Percentiles rank a stretch among this genome's conserved stretches.
phyloP scores from a whole-genome alignment of 331 rosid species.

The Dryas integrifolia region DNA sequence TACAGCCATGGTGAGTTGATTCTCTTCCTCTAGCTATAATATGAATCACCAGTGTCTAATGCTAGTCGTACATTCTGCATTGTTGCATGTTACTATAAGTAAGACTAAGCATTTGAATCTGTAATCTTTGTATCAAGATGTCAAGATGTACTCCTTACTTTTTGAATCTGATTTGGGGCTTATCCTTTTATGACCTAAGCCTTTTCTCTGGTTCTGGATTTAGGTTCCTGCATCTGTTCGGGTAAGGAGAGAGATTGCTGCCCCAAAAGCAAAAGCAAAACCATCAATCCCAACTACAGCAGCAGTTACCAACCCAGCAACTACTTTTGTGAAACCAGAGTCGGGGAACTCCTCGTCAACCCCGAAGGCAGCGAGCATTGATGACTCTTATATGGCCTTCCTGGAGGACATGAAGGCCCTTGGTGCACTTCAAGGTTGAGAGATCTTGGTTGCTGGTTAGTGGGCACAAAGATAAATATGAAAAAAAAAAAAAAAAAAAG shows the following conservation, averaged over 20 bases:
- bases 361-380: constrained; percentile 67
- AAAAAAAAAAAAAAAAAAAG: not conserved
- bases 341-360: constrained; percentile 53
- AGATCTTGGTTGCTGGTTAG: not conserved
- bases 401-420: constrained; percentile 89
- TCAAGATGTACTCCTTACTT: not conserved
- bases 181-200: constrained; percentile 12
- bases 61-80: not conserved
- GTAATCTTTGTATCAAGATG: not conserved
- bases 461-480: not conserved
- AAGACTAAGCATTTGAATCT: not conserved
- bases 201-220: constrained; percentile 25
- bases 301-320: constrained; percentile 35
- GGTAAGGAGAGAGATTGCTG: constrained; percentile 75
- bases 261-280: constrained; percentile 65
- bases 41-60: not conserved
- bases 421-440: constrained; percentile 80
- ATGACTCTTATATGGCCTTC: constrained; percentile 77
- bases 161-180: not conserved
- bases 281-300: constrained; percentile 42
- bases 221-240: constrained; percentile 93
- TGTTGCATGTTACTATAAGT: constrained; percentile 1
- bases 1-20: constrained; percentile 80
- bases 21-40: constrained; percentile 2
- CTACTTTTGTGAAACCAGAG: constrained; percentile 47